phyloP scores from a whole-genome alignment of 2,329 filamentous ascomycete species.

The Penicillium sp. region DNA sequence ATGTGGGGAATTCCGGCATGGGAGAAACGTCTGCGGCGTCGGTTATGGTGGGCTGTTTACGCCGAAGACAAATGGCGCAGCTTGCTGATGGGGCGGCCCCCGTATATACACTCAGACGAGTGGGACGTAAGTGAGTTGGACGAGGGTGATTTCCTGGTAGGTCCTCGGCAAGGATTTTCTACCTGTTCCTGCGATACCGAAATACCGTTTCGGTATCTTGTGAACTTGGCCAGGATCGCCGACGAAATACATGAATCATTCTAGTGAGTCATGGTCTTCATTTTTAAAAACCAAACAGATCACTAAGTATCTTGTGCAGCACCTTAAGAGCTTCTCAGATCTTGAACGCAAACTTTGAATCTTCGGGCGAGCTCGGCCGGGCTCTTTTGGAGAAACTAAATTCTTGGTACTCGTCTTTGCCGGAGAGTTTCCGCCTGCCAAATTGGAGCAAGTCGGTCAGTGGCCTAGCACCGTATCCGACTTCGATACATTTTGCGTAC shows the following conservation, averaged over 20 bases:
- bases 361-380: conserved; percentile 29
- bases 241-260: conserved; percentile 33
- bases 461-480: conserved; percentile 23
- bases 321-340: conserved; percentile 31
- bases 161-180: conserved; percentile 16
- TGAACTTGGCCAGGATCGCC: conserved; percentile 29
- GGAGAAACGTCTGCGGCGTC: conserved; percentile 38
- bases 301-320: conserved; percentile 13
- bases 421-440: conserved; percentile 28
- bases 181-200: conserved; percentile 20
- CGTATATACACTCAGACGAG: conserved; percentile 35
- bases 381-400: conserved; percentile 30
- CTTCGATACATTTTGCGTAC: conserved; percentile 35
- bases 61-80: conserved; percentile 41
- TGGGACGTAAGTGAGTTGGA: conserved; percentile 36
- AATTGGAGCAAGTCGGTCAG: conserved; percentile 29
- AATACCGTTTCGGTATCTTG: conserved; percentile 29
- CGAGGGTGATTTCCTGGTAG: conserved; percentile 28
- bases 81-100: conserved; percentile 36
- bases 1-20: conserved; percentile 39
- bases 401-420: conserved; percentile 31
- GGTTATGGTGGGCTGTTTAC: conserved; percentile 44
- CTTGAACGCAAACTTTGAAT: conserved; percentile 29
- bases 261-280: conserved; percentile 23
- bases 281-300: neutral